Evolutionary conservation across 2,329 filamentous ascomycete genomes (phyloP).

Genomic region (Cladosporium sphaerospermum): DNA sequence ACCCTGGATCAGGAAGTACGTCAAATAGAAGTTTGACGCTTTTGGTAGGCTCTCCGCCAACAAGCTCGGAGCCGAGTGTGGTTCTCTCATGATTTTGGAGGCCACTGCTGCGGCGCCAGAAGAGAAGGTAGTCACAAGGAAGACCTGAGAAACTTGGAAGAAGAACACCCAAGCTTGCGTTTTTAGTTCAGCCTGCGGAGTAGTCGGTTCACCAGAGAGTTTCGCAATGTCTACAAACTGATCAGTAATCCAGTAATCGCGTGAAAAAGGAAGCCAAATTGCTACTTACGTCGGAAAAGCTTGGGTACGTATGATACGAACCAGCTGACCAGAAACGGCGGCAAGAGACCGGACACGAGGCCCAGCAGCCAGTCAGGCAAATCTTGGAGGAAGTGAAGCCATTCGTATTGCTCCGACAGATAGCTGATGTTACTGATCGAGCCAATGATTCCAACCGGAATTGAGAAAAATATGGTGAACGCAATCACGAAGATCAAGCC

Average conservation of each 20-base stretch:
- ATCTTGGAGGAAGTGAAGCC: slow-evolving; percentile 26
- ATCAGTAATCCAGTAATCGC: neutral
- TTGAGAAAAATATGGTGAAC: slow-evolving; percentile 33
- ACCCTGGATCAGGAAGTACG: slow-evolving; percentile 36
- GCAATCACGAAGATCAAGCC: slow-evolving; percentile 28
- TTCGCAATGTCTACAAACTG: slow-evolving; percentile 23
- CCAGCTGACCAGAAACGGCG: slow-evolving; percentile 27
- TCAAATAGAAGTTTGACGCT: slow-evolving; percentile 37
- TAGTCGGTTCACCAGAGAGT: slow-evolving; percentile 33
- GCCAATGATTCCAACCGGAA: slow-evolving; percentile 29
- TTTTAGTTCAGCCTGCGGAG: slow-evolving; percentile 39
- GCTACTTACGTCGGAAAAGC: slow-evolving; percentile 24
- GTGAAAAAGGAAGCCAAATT: neutral
- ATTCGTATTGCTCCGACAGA: slow-evolving; percentile 24
- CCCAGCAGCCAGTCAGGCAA: slow-evolving; percentile 26
- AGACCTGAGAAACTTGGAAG: slow-evolving; percentile 38
- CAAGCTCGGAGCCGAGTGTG: slow-evolving; percentile 26
- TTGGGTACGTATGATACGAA: slow-evolving; percentile 31
- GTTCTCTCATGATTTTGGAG: slow-evolving; percentile 29
- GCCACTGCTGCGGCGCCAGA: slow-evolving; percentile 32
- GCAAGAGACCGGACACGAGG: slow-evolving; percentile 28
- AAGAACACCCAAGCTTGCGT: slow-evolving; percentile 35
- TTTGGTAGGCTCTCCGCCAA: slow-evolving; percentile 33
- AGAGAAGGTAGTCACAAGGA: slow-evolving; percentile 36
- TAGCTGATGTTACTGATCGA: slow-evolving; percentile 30